Evolutionary conservation across 2,329 filamentous ascomycete genomes (phyloP).

Genomic region (Fusarium sp.): DNA sequence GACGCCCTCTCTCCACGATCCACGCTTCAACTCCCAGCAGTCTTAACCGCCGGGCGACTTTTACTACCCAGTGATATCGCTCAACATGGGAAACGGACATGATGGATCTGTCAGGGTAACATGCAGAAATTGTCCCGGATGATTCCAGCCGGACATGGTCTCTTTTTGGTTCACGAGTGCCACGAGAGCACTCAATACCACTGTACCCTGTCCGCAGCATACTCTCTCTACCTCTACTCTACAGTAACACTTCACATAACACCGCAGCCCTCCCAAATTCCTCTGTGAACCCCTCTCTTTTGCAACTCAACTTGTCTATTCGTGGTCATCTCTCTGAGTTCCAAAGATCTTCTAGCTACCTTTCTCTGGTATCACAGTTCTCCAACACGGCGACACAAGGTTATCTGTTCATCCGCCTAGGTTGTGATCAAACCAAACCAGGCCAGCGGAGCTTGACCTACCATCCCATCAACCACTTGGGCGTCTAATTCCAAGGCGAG

Average conservation of each 20-base stretch:
- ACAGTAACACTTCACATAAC: conserved; percentile 31
- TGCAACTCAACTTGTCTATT: neutral
- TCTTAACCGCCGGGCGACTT: conserved; percentile 36
- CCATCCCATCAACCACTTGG: conserved; percentile 33
- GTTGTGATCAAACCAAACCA: conserved; percentile 29
- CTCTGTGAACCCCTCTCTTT: conserved; percentile 27
- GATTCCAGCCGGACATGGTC: conserved; percentile 21
- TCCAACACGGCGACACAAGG: conserved; percentile 10
- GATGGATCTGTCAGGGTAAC: conserved; percentile 28
- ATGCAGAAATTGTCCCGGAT: conserved; percentile 26
- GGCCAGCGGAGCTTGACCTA: conserved; percentile 53
- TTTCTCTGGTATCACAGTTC: neutral
- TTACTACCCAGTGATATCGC: conserved; percentile 30
- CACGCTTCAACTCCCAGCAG: conserved; percentile 35
- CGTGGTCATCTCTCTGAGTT: neutral
- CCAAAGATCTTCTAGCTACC: neutral
- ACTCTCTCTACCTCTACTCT: conserved; percentile 1
- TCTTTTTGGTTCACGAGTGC: conserved; percentile 6
- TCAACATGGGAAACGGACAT: conserved; percentile 10
- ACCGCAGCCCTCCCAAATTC: conserved; percentile 31
- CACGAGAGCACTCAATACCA: conserved; percentile 18
- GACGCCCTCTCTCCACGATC: conserved; percentile 35
- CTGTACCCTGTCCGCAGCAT: conserved; percentile 11
- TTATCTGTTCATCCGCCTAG: neutral
- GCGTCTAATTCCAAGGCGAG: conserved; percentile 45